These are phyloP conservation scores for Pseudogymnoascus sp. DNA, from an alignment of 2,329 filamentous ascomycete species.

Conservation along the genomic window DNA sequence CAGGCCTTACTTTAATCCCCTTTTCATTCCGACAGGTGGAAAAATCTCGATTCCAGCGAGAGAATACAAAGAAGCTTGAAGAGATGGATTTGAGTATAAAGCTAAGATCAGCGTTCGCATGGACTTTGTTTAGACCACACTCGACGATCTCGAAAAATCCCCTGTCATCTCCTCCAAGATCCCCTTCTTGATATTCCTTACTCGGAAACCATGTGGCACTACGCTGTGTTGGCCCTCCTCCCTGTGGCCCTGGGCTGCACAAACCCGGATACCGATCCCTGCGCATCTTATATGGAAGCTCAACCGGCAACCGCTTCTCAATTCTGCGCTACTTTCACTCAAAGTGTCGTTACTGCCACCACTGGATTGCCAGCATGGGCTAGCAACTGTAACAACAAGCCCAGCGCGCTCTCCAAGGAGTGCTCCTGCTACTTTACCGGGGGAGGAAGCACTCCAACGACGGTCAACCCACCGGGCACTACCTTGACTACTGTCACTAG, in stretches of 20 bases:
- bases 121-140: neutral
- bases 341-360: conserved; percentile 20
- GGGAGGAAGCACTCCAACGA: conserved; percentile 15
- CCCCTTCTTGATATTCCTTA: neutral
- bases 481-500: conserved; percentile 16
- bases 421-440: conserved; percentile 27
- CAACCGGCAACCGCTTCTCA: conserved; percentile 10
- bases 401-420: conserved; percentile 28
- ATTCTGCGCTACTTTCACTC: conserved; percentile 12
- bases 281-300: conserved; percentile 5
- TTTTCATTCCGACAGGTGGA: conserved; percentile 2
- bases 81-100: neutral
- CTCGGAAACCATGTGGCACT: conserved; percentile 2
- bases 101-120: conserved; percentile 1
- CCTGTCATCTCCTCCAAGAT: neutral
- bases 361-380: conserved; percentile 27
- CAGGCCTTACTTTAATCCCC: neutral
- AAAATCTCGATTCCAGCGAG: neutral
- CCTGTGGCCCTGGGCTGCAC: neutral
- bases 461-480: conserved; percentile 15
- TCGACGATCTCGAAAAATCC: neutral
- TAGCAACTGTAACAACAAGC: conserved; percentile 22
- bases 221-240: neutral
- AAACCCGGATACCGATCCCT: neutral
- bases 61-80: neutral